Base-by-base conservation (phyloP, 805 yeast genomes). In the Candida maltosa region DNA sequence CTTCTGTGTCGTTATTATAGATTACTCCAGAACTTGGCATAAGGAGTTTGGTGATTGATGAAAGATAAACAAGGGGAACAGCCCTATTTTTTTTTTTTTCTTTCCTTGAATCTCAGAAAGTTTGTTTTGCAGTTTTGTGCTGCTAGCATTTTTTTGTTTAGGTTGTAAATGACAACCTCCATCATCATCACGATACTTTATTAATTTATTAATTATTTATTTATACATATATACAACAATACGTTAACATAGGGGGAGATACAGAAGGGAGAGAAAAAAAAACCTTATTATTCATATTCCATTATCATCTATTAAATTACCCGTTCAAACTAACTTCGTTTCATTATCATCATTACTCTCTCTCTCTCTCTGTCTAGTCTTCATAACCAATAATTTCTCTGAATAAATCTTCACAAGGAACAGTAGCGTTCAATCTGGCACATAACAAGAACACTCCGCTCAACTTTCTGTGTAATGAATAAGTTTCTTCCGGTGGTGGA, bases 401-500 rank as follows among this genome's bases (percentile, higher is more conserved):
- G 53, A 93, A 91, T 31, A 91, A 60, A 46, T 80, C 69, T 34
- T 80, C 78, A 54, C 95, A 83, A 11, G 89, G 94, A 23, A 93
- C 91, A 9, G 72, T 67, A 2, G 97, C 97, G 26, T 76, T 69
- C 60, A 93, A 70, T 48, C 86, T 75, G 3, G 97, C 85, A 64
- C 97, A 91, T 36, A 93, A 69, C 42, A 93, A 68, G 54, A 85
- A 93, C 1, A 93, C 95, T 8, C 98, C 98, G 54, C 95, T 85
- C 52, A 93, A 78, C 54, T 93, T 93, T 51, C 98, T 73, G 62
- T 93, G 98, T 48, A 93, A 69, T n/a, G 95, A 84, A 57, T 93
- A 93, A 0, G 98, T 93, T 60, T 93, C 98, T 52, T 93, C 97
- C 2, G 98, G 98, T 10, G 98, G 98, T 3, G 98, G 97, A 3